Conservation (phyloP, 331 rosid genomes). For the Spiraea crenata region DNA sequence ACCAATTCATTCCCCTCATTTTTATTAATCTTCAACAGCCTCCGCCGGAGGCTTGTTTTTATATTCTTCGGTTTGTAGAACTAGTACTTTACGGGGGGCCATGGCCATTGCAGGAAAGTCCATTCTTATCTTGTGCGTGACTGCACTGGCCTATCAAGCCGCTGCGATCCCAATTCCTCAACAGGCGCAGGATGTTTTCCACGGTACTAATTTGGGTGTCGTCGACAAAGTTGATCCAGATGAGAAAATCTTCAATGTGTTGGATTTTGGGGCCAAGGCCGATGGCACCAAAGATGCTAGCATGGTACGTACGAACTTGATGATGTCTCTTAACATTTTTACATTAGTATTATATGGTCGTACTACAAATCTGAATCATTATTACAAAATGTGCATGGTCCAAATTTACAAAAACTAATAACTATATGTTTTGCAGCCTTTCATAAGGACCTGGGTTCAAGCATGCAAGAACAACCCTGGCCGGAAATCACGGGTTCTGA, state of each 20-base stretch:
- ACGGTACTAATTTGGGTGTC: slow-evolving; percentile 16
- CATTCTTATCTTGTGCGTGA: slow-evolving; percentile 37
- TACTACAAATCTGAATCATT: too few relatives aligned
- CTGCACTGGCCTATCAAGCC: slow-evolving; percentile 25
- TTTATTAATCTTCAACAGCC: slow-evolving; percentile 21
- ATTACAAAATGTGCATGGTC: too few relatives aligned
- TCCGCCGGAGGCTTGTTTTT: slow-evolving; percentile 32
- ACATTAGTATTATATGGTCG: neutral
- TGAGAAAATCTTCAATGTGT: slow-evolving; percentile 44
- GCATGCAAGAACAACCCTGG: slow-evolving; percentile 40
- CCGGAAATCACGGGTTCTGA: slow-evolving; percentile 34
- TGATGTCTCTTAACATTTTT: neutral
- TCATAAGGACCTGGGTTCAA: slow-evolving; percentile 65
- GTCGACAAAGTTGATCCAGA: slow-evolving; percentile 27
- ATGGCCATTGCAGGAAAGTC: slow-evolving; percentile 26
- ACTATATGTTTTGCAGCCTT: slow-evolving; percentile 39
- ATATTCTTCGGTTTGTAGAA: neutral
- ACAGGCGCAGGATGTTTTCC: slow-evolving; percentile 36
- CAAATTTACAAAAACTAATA: too few relatives aligned
- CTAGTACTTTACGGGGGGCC: slow-evolving; percentile 1
- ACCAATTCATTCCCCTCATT: slow-evolving; percentile 10
- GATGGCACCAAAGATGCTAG: slow-evolving; percentile 38
- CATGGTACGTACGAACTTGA: neutral
- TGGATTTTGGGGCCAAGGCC: slow-evolving; percentile 52
- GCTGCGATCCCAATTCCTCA: neutral